These are phyloP conservation scores for Pichiaceae sp. DNA, from an alignment of 1,139 yeast genomes.

Conservation along the genomic window DNA sequence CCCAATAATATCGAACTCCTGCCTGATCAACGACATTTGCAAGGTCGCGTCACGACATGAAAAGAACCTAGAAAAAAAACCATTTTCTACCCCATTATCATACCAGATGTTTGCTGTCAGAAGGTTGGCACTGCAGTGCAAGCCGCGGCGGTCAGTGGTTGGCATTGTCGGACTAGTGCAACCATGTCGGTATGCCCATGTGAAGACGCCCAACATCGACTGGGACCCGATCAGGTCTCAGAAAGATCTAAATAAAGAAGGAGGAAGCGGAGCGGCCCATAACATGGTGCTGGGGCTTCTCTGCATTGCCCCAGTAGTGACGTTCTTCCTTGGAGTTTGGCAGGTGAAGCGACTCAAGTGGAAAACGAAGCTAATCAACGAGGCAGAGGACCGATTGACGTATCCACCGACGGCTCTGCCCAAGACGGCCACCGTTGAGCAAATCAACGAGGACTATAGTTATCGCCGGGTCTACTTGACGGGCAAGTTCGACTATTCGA, in stretches of 20 bases:
- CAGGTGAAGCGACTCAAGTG: slow-evolving; percentile 78
- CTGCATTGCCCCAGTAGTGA: slow-evolving; percentile 80
- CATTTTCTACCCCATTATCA: too few relatives aligned
- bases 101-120: too few relatives aligned
- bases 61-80: too few relatives aligned
- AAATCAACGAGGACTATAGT: slow-evolving; percentile 57
- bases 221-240: slow-evolving; percentile 71
- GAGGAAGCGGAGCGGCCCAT: slow-evolving; percentile 27
- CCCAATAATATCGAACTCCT: too few relatives aligned
- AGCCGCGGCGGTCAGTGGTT: too few relatives aligned
- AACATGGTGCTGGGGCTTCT: slow-evolving; percentile 47
- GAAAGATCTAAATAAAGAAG: slow-evolving; percentile 26
- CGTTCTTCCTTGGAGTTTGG: slow-evolving; percentile 91
- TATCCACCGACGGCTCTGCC: slow-evolving; percentile 70
- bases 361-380: slow-evolving; percentile 81
- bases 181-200: slow-evolving; percentile 29
- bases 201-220: slow-evolving; percentile 68
- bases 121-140: too few relatives aligned
- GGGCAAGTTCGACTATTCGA: slow-evolving; percentile 76
- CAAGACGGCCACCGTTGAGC: slow-evolving; percentile 42
- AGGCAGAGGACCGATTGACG: slow-evolving; percentile 73
- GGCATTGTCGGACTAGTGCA: too few relatives aligned
- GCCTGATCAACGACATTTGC: too few relatives aligned
- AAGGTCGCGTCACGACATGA: too few relatives aligned
- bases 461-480: slow-evolving; percentile 65